Evolutionary conservation across 2,329 filamentous ascomycete species (phyloP).

Genomic region (Leptographium galeiforme): DNA sequence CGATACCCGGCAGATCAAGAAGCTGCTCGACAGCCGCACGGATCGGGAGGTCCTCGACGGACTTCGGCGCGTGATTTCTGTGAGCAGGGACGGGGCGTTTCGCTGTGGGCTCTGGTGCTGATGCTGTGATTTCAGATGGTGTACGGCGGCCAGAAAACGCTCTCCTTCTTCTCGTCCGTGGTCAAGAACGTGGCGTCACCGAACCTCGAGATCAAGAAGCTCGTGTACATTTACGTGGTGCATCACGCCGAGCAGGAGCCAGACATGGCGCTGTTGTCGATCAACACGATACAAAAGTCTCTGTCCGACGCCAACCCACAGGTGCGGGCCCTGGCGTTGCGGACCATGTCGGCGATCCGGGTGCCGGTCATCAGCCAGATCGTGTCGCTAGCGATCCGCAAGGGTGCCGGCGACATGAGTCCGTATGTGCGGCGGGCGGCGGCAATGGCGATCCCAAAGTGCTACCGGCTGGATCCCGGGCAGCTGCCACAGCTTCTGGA

Average conservation of each 20-base stretch:
- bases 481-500: constrained; percentile 77
- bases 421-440: constrained; percentile 86
- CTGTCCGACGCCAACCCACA: constrained; percentile 85
- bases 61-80: constrained; percentile 73
- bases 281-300: constrained; percentile 98
- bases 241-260: constrained; percentile 94
- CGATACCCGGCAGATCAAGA: constrained; percentile 78
- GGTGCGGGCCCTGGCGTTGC: constrained; percentile 78
- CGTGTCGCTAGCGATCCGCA: constrained; percentile 88
- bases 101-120: no score
- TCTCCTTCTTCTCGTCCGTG: constrained; percentile 91
- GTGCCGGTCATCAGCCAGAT: constrained; percentile 98
- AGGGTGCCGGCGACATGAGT: constrained; percentile 86
- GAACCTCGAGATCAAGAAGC: constrained; percentile 89
- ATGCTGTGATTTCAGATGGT: constrained; percentile 55
- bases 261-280: constrained; percentile 86
- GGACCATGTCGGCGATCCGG: constrained; percentile 94
- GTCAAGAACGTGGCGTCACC: constrained; percentile 96
- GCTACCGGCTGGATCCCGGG: constrained; percentile 77
- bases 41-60: constrained; percentile 90
- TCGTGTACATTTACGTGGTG: constrained; percentile 96
- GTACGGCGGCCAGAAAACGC: constrained; percentile 77
- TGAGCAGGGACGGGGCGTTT: constrained; percentile 20
- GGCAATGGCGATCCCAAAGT: constrained; percentile 88
- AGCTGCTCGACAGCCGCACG: constrained; percentile 83